These are phyloP conservation scores for Trichoderma pleuroti DNA, from an alignment of 2,329 filamentous ascomycete genomes.

Conservation along the genomic window DNA sequence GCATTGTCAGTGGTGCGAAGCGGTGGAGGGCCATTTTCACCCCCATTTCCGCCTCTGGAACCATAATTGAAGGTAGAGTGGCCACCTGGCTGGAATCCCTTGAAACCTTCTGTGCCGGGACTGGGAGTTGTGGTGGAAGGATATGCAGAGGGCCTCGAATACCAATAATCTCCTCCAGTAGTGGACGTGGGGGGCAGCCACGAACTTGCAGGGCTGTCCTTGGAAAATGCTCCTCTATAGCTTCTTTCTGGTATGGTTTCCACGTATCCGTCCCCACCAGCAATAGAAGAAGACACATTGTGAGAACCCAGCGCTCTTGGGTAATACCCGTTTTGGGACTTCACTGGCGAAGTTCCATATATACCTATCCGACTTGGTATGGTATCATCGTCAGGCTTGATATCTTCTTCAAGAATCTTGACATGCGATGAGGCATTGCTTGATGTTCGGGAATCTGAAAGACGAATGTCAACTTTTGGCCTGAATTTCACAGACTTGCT, in stretches of 20 bases:
- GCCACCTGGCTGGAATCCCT: not conserved
- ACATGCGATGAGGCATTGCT: conserved; percentile 14
- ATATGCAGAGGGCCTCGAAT: not conserved
- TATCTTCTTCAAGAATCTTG: not conserved
- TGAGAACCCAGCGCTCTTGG: not conserved
- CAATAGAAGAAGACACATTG: not conserved
- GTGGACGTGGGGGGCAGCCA: not conserved
- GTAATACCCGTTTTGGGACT: not conserved
- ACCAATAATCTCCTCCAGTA: not conserved
- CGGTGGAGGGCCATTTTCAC: not conserved
- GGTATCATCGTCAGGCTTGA: conserved; percentile 13
- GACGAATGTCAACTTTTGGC: conserved; percentile 23
- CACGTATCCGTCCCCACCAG: not conserved
- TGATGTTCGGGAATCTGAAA: conserved; percentile 19
- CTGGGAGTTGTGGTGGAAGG: not conserved
- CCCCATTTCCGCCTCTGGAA: not conserved
- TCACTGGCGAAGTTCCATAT: conserved; percentile 9
- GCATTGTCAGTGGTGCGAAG: conserved; percentile 16
- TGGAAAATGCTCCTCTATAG: conserved; percentile 7
- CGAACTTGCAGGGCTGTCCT: not conserved
- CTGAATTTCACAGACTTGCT: conserved; percentile 30
- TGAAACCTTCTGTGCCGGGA: not conserved
- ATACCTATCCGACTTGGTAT: conserved; percentile 1
- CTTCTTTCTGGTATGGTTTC: not conserved
- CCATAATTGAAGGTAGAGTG: conserved; percentile 11